Evolutionary conservation across 805 yeast genomes (phyloP).

Genomic region (Candida quercuum): DNA sequence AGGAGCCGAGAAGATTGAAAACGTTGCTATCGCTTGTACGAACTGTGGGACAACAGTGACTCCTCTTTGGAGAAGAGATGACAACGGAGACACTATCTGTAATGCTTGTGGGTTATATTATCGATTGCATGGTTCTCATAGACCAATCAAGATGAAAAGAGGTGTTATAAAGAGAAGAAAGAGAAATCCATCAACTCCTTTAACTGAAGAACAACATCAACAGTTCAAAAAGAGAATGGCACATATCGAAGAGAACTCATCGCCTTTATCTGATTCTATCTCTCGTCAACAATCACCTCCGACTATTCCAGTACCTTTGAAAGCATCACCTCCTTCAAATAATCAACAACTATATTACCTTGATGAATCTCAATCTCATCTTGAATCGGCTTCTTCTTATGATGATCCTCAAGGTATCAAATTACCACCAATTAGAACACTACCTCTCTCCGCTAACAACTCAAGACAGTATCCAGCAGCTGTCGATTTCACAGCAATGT

Average conservation of each 20-base stretch:
- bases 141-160: slow-evolving; percentile 74
- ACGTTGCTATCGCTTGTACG: slow-evolving; percentile 68
- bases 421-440: slow-evolving; percentile 21
- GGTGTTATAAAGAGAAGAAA: slow-evolving; percentile 71
- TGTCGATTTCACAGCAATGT: slow-evolving; percentile 36
- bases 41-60: slow-evolving; percentile 84
- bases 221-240: slow-evolving; percentile 1
- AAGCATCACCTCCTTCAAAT: slow-evolving; percentile 3
- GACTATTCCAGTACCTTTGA: too few relatives aligned
- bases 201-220: slow-evolving; percentile 2
- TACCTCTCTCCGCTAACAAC: slow-evolving; percentile 12
- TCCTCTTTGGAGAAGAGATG: slow-evolving; percentile 84
- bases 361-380: too few relatives aligned
- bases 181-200: slow-evolving; percentile 27
- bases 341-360: slow-evolving; percentile 1
- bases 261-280: neutral
- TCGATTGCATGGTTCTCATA: slow-evolving; percentile 66
- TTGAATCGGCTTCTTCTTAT: too few relatives aligned
- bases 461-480: slow-evolving; percentile 27
- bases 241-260: too few relatives aligned
- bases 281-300: too few relatives aligned
- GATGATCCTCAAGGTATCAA: too few relatives aligned
- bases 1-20: slow-evolving; percentile 28
- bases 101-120: slow-evolving; percentile 84
- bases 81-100: slow-evolving; percentile 76